These are phyloP conservation scores for Pythium sp. DNA, from an alignment of 352 stramenopile genomes.

Conservation along the genomic window DNA sequence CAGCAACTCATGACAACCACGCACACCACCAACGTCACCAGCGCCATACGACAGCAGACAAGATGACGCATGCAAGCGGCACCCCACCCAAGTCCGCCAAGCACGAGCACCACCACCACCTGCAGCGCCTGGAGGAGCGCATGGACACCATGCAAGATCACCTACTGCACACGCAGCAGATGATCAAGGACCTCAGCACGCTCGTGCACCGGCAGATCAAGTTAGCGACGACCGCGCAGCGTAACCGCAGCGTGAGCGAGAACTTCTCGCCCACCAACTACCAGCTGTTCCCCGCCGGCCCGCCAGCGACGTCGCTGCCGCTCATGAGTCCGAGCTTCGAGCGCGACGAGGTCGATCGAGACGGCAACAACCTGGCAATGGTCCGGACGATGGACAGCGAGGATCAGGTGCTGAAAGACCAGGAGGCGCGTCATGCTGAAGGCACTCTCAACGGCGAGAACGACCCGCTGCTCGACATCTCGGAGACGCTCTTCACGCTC, in stretches of 20 bases:
- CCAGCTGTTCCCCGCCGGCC: slow-evolving; percentile 4
- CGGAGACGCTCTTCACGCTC: background rate
- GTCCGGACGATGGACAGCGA: background rate
- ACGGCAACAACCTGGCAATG: background rate
- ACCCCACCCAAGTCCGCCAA: background rate
- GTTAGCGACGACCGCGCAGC: slow-evolving; percentile 25
- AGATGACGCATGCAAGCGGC: background rate
- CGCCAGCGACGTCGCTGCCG: slow-evolving; percentile 7
- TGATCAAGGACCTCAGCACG: slow-evolving; percentile 46
- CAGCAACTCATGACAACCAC: background rate
- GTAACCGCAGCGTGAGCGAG: slow-evolving; percentile 36
- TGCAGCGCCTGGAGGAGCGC: slow-evolving; percentile 36
- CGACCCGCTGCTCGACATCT: background rate
- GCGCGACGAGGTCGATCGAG: background rate
- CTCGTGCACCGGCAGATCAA: slow-evolving; percentile 52
- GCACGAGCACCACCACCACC: slow-evolving; percentile 11
- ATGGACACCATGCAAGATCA: slow-evolving; percentile 44
- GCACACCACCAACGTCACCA: background rate
- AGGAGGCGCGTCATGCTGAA: background rate
- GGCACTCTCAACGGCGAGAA: background rate
- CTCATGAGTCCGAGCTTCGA: slow-evolving; percentile 1
- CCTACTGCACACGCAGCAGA: slow-evolving; percentile 37
- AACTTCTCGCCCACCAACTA: slow-evolving; percentile 25
- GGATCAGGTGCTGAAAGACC: background rate
- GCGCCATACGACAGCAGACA: background rate